Conservation (phyloP, 2,329 filamentous ascomycete genomes). For the Dissoconium aciculare region DNA sequence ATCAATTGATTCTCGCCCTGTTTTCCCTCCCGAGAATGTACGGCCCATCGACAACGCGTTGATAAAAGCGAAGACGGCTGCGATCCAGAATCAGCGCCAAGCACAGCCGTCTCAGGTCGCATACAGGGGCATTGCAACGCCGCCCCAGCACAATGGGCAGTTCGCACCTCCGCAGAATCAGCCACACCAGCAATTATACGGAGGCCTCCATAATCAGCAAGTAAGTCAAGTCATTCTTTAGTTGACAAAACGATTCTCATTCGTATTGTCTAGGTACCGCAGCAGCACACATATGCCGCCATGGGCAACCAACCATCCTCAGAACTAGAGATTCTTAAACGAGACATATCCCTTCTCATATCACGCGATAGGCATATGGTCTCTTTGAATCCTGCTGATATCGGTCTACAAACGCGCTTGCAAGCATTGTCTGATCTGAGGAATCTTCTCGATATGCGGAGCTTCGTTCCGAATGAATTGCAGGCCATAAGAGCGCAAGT, state of each 20-base stretch:
- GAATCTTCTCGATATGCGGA: constrained; percentile 60
- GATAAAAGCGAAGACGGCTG: constrained; percentile 58
- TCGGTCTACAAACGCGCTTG: constrained; percentile 60
- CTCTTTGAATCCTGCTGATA: constrained; percentile 60
- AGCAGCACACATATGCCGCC: no score
- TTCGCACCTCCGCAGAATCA: constrained; percentile 24
- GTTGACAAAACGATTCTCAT: no score
- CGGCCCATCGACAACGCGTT: constrained; percentile 87
- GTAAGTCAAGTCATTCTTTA: no score
- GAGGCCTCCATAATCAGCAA: constrained; percentile 24
- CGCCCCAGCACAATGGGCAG: constrained; percentile 39
- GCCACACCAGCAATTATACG: constrained; percentile 21
- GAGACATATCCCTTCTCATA: constrained; percentile 70
- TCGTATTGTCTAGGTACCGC: no score
- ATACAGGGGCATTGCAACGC: constrained; percentile 61
- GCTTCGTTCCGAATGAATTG: constrained; percentile 66
- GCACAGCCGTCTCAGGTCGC: constrained; percentile 34
- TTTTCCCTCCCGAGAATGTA: constrained; percentile 77
- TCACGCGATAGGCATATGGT: constrained; percentile 56
- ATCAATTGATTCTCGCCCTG: constrained; percentile 79
- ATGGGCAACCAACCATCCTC: no score
- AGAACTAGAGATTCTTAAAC: constrained; percentile 51
- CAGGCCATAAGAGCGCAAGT: constrained; percentile 75
- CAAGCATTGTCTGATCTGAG: constrained; percentile 78
- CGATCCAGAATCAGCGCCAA: constrained; percentile 45